Base-by-base conservation (phyloP, 805 yeast species). In the Tetrapisispora arboricola region DNA sequence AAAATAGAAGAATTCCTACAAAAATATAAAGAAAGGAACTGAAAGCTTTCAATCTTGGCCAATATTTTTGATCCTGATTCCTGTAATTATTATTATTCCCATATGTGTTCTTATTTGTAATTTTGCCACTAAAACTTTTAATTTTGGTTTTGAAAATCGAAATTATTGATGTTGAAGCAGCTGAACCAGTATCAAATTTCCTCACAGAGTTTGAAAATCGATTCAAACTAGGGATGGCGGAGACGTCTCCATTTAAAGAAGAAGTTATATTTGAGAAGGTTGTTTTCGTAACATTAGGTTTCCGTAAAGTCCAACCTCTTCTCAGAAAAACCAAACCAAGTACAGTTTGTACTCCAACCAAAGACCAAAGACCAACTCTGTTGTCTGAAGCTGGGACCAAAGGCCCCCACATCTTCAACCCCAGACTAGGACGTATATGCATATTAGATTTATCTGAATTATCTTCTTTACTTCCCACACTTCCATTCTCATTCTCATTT, bases 381-480 rank as follows among this genome's bases (percentile, higher is more conserved):
- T 78, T 75, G 47, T 81, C 88, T 8, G 81, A 70, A 1, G 87
- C 83, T 2, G 90, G 90, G 1, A 77, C 80, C 18, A 81, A 55
- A 0, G 86, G 86, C 1, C 87, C 84, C 79, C 84, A 77, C 26
- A 77, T 49, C 46, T 64, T 63, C 39, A 80, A 64, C 0, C 84
- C 85, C 18, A 77, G 54, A 39, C 75, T 72, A 2, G 87, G 87
- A 44, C 72, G 60, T 33, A 67, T 60, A 39, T 60, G 57, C 33
- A 59, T 57, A 25, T 49, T 46, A n/a, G 42, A 17, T 20, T 49
- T 48, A 22, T 36, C 15, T 15, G 15, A 2, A 10, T n/a, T 22
- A 21, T 26, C 32, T 8, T 17, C 32, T 20, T 16, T 18, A n/a
- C 48, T 42, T 32, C 47, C 26, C 45, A 19, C 25, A 12, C n/a